Conservation (phyloP, 2,329 filamentous ascomycete species). For the Cytospora piceae region DNA sequence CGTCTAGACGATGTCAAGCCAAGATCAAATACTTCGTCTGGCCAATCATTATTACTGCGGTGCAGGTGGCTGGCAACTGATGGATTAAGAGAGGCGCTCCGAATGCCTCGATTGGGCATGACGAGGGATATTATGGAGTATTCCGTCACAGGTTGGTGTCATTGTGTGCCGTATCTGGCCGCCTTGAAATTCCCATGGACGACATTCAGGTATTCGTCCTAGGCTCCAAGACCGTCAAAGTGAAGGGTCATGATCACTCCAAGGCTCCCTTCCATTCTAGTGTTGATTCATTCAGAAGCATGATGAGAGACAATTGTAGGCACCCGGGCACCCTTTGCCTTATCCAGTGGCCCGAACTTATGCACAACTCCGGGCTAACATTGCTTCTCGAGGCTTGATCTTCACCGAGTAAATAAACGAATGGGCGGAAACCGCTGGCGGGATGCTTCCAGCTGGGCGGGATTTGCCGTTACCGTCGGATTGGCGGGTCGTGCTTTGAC, state of each 20-base stretch:
- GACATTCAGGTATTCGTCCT: not conserved
- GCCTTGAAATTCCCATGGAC: conserved; percentile 9
- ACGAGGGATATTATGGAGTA: not conserved
- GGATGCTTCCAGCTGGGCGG: conserved; percentile 20
- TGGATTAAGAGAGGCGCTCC: not conserved
- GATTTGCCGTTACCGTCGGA: conserved; percentile 26
- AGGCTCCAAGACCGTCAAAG: not conserved
- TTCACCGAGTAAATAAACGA: conserved; percentile 8
- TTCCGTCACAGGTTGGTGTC: conserved; percentile 3
- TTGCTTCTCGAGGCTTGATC: conserved; percentile 6
- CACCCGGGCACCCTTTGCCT: not conserved
- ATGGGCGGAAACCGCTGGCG: not conserved
- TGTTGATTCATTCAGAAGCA: not conserved
- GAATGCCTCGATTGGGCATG: not conserved
- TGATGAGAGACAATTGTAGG: not conserved
- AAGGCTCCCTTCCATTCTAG: not conserved
- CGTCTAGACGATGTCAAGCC: not conserved
- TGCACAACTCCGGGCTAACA: not conserved
- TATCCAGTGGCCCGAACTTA: not conserved
- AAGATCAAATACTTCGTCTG: not conserved
- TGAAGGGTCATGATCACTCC: not conserved
- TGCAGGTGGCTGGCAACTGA: not conserved
- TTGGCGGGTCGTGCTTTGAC: conserved; percentile 24
- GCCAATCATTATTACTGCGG: not conserved
- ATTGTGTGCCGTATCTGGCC: conserved; percentile 1